Evolutionary conservation across 768 basidiomycete genomes (phyloP).

Genomic region (Panaeolus cyanescens): DNA sequence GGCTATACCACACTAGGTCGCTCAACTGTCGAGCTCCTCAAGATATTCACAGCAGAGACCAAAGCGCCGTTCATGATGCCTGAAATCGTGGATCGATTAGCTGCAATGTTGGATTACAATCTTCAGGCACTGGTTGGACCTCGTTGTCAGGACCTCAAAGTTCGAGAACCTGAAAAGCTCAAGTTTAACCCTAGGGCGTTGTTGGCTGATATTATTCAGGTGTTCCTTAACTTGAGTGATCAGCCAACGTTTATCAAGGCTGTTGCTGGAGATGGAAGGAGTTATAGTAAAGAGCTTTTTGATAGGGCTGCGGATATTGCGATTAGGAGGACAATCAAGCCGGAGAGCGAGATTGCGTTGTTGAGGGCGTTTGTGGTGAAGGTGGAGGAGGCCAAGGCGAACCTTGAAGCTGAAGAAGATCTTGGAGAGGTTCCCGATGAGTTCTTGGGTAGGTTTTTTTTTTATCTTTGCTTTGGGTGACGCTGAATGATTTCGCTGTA

Average conservation of each 20-base stretch:
- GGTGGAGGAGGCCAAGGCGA: constrained; percentile 83
- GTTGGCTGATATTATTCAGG: constrained; percentile 84
- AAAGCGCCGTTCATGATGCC: constrained; percentile 93
- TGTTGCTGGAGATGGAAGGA: constrained; percentile 92
- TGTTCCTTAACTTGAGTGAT: constrained; percentile 87
- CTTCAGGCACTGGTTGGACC: constrained; percentile 88
- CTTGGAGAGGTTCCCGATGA: constrained; percentile 94
- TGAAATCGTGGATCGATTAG: constrained; percentile 93
- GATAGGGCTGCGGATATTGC: constrained; percentile 75
- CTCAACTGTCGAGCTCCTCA: constrained; percentile 88
- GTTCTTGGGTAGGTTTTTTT: constrained; percentile 69
- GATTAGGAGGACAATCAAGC: constrained; percentile 64
- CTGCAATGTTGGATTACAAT: constrained; percentile 97
- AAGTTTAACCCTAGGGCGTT: constrained; percentile 84
- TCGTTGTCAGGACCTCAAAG: constrained; percentile 81
- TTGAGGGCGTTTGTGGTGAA: constrained; percentile 71
- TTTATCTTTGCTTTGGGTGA: constrained; percentile 4
- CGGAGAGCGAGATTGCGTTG: constrained; percentile 72
- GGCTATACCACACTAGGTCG: constrained; percentile 86
- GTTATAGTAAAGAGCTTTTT: constrained; percentile 85
- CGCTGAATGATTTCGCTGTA: constrained; percentile 28
- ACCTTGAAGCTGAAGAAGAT: constrained; percentile 87
- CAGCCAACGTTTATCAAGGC: constrained; percentile 79
- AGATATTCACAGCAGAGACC: constrained; percentile 89
- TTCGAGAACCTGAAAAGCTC: constrained; percentile 85